Evolutionary conservation across 129 eudicot genomes (phyloP).

Genomic region (Lactuca saligna): DNA sequence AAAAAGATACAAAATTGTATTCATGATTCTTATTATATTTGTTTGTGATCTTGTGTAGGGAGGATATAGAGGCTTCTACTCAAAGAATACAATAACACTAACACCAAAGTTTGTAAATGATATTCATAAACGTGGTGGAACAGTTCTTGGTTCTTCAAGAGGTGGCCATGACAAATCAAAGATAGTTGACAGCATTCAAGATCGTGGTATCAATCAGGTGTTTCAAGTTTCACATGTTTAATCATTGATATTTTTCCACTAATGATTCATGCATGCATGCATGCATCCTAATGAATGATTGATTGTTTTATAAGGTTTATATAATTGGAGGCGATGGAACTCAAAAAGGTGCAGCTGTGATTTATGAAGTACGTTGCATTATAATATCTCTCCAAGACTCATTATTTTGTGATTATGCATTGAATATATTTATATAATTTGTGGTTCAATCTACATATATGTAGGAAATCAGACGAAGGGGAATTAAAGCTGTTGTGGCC

Average conservation of each 20-base stretch:
- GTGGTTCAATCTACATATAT: constrained; percentile 2
- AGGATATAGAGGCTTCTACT: constrained; percentile 88
- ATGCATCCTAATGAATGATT: not conserved
- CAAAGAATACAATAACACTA: constrained; percentile 62
- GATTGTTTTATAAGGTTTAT: constrained; percentile 51
- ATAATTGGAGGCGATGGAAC: constrained; percentile 94
- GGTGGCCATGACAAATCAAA: constrained; percentile 84
- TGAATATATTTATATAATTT: not conserved
- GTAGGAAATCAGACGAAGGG: constrained; percentile 77
- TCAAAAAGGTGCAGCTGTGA: constrained; percentile 71
- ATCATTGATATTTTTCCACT: constrained; percentile 8
- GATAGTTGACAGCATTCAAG: constrained; percentile 93
- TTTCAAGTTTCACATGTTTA: constrained; percentile 13
- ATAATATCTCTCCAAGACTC: not conserved
- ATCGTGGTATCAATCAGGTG: constrained; percentile 92
- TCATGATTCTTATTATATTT: not conserved
- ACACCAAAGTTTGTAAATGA: constrained; percentile 73
- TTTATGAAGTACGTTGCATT: constrained; percentile 60
- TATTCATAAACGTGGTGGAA: constrained; percentile 96
- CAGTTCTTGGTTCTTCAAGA: constrained; percentile 80
- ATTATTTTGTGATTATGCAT: not conserved
- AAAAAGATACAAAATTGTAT: not conserved
- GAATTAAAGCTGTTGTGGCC: constrained; percentile 76
- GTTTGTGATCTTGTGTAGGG: constrained; percentile 48
- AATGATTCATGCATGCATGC: constrained; percentile 4